Evolutionary conservation across 306 rosid genomes (phyloP), one percentile per base, ranked within the genome.

Genomic region (Lathyrus sativus): DNA sequence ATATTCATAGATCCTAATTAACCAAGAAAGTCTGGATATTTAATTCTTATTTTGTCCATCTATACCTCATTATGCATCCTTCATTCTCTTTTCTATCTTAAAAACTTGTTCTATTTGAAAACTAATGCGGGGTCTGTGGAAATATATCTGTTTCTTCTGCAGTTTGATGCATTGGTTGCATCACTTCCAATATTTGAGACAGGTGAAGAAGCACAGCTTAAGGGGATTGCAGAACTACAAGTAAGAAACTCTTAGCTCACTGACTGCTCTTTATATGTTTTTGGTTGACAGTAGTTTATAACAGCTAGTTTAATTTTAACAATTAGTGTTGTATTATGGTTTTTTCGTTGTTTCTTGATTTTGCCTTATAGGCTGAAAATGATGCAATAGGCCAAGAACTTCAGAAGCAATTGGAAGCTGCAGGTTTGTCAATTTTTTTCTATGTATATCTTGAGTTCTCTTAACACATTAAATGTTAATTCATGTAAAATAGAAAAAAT

Each of bases 361-460:
- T 72, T 51, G 39, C 43, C 57, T 37, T 72, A 7, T 78, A 92
- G 98, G 96, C 89, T 72, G 96, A 92, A 76, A 92, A 89, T 73
- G 96, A 89, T 60, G 81, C 74, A 18, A 74, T 85, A 6, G 96
- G 96, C 54, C 89, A 86, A 74, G 98, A 92, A 77, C 96, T 89
- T 63, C 96, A 89, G 77, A 88, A 77, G 81, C 96, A 92, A 71
- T 76, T 92, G 67, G 96, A 92, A 82, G 95, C 98, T 46, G 96
- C 98, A 78, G 98, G 98, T 89, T 11, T 56, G 18, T 54, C 15
- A 0, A 24, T 24, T 53, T 4, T 37, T 51, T 58, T 71, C 24
- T 9, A 0, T 60, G 66, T 58, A 48, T 33, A 18, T 33, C 74
- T 62, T 62, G 43, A 26, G 31, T 81, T 72, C 50, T 73, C 59